Base-by-base conservation (phyloP, 2,329 filamentous ascomycete species). In the Cladosporium sphaerospermum region DNA sequence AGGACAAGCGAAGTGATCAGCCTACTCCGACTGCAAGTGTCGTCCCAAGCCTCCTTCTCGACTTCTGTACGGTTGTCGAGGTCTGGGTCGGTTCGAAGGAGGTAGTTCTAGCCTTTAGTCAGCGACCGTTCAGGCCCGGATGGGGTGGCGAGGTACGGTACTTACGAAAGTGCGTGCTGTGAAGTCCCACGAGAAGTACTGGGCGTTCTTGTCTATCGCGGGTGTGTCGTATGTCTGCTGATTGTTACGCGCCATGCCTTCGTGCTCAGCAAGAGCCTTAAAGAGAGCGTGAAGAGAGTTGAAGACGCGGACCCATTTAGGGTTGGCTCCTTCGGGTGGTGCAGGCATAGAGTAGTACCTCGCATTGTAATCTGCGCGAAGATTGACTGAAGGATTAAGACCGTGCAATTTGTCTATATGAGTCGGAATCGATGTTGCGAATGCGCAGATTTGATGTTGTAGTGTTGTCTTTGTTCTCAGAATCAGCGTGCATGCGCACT, bases 111-210 rank as follows among this genome's bases (percentile, higher is more conserved):
- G 3, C 28, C 9, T 5, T 28, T 1, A 28, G 7, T 28, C 23
- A 28, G 23, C 23, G 23, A 28, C 23, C 5, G 23, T 7, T 28
- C 23, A 5, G 23, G 23, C 23, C 23, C 5, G 23, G 23, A 28
- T 28, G 23, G 11, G 6, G 32, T 32, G 19, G 13, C 4, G 34
- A 47, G 13, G 45, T n/a, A n/a, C 2, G 8, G 6, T 45, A 37
- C 45, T 37, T 18, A 50, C 47, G 8, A 42, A 8, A 10, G 47
- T 42, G 13, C 47, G 11, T 13, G 31, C 23, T 5, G 42, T 37
- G 9, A 50, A 42, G 8, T 34, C 28, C 47, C 36, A 50, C 3
- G 36, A 16, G n/a, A 50, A 50, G n/a, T 50, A 50, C 37, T 41
- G 23, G 8, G n/a, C 40, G n/a, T 50, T 50, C 23, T 50, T 50